Base-by-base conservation (phyloP, 2,329 filamentous ascomycete genomes). In the Mycosphaerella arachidis region DNA sequence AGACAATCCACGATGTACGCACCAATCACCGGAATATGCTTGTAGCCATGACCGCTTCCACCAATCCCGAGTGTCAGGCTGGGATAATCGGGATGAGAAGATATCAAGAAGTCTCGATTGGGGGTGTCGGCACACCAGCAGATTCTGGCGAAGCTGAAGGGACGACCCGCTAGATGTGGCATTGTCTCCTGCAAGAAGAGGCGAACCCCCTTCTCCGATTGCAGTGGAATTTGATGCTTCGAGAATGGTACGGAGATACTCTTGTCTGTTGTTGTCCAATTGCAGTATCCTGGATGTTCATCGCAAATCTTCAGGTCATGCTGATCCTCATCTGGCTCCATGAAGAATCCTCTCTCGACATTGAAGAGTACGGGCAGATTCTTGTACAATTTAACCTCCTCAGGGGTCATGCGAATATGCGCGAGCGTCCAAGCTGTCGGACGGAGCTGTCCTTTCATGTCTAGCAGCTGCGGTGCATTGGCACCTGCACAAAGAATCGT, bases 121-220 rank as follows among this genome's bases (percentile, higher is more conserved):
- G 78, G 76, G 0, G 82, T 84, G 64, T 85, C 82, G 0, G 81
- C 78, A 65, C 82, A 82, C 82, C 82, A 84, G 70, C 82, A 84
- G 33, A 84, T 79, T 16, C 81, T 73, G 7, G 79, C 79, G 61
- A 81, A 82, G 20, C 71, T 75, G 53, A 84, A 79, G 0, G 76
- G 74, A 1, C 82, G 76, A 2, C 77, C 68, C 0, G 78, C 76
- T 4, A 84, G 75, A 56, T 84, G 79, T 0, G 82, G 81, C 77
- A 84, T 81, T 1, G 78, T 80, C 45, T 82, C 80, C 8, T 67
- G 67, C 18, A 85, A 67, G 56, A 84, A 82, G 7, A 74, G 71
- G 4, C 80, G 74, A n/a, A 80, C 73, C 1, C 79, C 76, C 6
- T 71, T 63, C 62, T 81, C 81, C 0, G 79, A 76, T 48, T 79